A percentile compares a stretch with the other conserved stretches of the same genome.
Conservation (phyloP, 2,329 filamentous ascomycete genomes). For the Botrytis sinoallii region DNA sequence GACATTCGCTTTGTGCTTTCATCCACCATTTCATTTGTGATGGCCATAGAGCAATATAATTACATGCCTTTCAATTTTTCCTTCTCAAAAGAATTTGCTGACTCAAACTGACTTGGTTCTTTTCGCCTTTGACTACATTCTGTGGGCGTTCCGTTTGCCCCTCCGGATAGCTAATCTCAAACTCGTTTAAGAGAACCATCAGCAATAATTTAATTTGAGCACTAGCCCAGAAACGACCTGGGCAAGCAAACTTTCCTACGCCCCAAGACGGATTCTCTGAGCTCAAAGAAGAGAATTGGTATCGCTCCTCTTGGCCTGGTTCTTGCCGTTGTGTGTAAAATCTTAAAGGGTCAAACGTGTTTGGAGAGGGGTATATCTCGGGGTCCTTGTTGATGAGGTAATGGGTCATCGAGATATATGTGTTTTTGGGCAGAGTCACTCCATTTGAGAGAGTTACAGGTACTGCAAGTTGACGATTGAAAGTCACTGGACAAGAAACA, state of each 20-base stretch:
- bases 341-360: conserved; percentile 31
- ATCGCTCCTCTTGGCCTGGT: conserved; percentile 30
- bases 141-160: conserved; percentile 57
- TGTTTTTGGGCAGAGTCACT: conserved; percentile 34
- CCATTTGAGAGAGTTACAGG: conserved; percentile 37
- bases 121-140: conserved; percentile 23
- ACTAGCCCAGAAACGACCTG: conserved; percentile 42
- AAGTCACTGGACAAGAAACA: background rate
- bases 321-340: conserved; percentile 28
- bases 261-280: background rate
- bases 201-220: conserved; percentile 36
- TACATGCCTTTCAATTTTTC: background rate
- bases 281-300: conserved; percentile 32
- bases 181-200: background rate
- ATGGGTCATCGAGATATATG: conserved; percentile 23
- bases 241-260: conserved; percentile 37
- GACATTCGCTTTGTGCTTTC: background rate
- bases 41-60: background rate
- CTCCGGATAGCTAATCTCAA: conserved; percentile 51
- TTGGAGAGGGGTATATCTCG: background rate
- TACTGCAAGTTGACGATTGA: conserved; percentile 23
- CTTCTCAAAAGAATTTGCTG: background rate
- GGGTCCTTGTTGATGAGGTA: conserved; percentile 15
- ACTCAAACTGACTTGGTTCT: background rate
- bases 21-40: background rate